Base-by-base conservation (phyloP, 495 filamentous ascomycete genomes). In the Penicillium bovifimosum region DNA sequence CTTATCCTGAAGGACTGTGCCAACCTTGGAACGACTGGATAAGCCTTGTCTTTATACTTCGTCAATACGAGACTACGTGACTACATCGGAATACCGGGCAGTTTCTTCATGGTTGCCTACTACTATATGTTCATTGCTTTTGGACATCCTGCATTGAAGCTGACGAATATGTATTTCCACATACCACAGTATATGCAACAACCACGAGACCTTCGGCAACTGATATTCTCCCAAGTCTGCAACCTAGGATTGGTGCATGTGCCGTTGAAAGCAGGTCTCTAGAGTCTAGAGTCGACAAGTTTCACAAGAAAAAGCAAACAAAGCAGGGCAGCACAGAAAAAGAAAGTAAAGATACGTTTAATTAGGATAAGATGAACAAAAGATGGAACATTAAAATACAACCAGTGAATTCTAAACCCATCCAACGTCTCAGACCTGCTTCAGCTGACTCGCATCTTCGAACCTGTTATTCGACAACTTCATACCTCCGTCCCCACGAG, bases 381-480 rank as follows among this genome's bases (percentile, higher is more conserved):
- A n/a, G n/a, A n/a, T n/a, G n/a, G n/a, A n/a, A 16, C 34, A 34
- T 42, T 42, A 34, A 34, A 50, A 31, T 42, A 34, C 28, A 26
- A 10, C 38, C 29, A 24, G 29, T 2, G 6, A 17, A 32, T 33
- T 50, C 2, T 1, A 38, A 42, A 50, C 0, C 36, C 6, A 13
- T 9, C 38, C 28, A 36, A 47, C 33, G 31, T 41, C n/a, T 11
- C 39, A 42, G 24, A 26, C 36, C n/a, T 18, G 31, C 20, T 11
- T 41, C 20, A 17, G 16, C 9, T 39, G 34, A 39, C 45, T 29
- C 20, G 20, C 3, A n/a, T n/a, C n/a, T n/a, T n/a, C n/a, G 20
- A 17, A 27, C 38, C 29, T 18, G 29, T 33, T 50, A 50, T 50
- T 50, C 48, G 28, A 40, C 38, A 14, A 42, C 38, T 20, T 42